Conservation (phyloP, 371 early-diverging fungal genomes). For the Syncephalastrum sp. region DNA sequence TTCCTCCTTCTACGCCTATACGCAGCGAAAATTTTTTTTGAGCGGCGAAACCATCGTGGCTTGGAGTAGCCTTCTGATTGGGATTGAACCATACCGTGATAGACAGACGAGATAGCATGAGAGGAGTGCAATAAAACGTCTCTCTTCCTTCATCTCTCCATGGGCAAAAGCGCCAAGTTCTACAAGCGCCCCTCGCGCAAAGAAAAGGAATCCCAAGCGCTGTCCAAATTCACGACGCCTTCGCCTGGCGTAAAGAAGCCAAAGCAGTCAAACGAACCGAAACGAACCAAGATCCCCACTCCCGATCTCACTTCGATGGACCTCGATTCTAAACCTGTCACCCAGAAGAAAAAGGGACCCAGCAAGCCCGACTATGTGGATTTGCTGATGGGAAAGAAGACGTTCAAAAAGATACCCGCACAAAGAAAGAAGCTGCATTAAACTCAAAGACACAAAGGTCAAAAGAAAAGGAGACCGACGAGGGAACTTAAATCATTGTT, state of each 20-base stretch:
- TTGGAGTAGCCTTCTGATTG: too few species aligned
- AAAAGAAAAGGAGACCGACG: not conserved
- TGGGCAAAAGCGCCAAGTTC: constrained; percentile 65
- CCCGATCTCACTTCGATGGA: constrained; percentile 20
- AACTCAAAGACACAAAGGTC: not conserved
- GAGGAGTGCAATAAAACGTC: too few species aligned
- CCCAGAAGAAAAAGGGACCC: constrained; percentile 16
- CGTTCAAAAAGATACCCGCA: constrained; percentile 34
- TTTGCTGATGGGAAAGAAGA: constrained; percentile 46
- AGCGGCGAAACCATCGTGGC: too few species aligned
- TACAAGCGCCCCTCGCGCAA: constrained; percentile 60
- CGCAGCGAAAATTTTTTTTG: too few species aligned
- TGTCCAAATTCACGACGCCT: constrained; percentile 32
- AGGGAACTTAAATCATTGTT: too few species aligned
- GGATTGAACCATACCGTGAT: too few species aligned
- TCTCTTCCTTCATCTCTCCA: constrained; percentile 8
- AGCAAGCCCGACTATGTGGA: constrained; percentile 48
- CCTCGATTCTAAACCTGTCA: constrained; percentile 17
- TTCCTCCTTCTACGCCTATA: too few species aligned
- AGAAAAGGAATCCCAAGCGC: constrained; percentile 48
- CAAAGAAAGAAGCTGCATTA: constrained; percentile 27
- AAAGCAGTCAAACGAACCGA: constrained; percentile 16
- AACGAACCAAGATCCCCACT: constrained; percentile 11
- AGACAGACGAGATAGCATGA: too few species aligned
- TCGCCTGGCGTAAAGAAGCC: constrained; percentile 19